Conservation (phyloP, 306 rosid genomes). For the Datisca glomerata region DNA sequence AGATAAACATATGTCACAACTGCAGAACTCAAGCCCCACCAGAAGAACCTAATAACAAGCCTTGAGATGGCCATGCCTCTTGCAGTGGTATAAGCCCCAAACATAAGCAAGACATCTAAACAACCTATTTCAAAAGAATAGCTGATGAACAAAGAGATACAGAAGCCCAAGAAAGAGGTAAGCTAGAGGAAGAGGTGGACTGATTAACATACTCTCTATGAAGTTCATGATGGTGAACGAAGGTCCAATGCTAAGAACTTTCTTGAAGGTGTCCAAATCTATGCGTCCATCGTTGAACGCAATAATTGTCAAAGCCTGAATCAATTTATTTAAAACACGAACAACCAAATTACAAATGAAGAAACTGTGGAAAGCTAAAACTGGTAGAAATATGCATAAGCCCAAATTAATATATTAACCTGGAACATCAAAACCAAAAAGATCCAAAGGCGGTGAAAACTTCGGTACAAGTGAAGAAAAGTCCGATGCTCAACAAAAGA, state of each 20-base stretch:
- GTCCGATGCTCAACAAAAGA: conserved; percentile 96
- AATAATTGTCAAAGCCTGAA: conserved; percentile 72
- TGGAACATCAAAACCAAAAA: conserved; percentile 90
- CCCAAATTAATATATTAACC: conserved; percentile 31
- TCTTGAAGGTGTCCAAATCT: conserved; percentile 56
- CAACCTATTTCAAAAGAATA: conserved; percentile 33
- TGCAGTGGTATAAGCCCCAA: conserved; percentile 86
- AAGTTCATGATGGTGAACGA: conserved; percentile 79
- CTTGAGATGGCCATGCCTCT: conserved; percentile 99
- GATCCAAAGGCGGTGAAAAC: conserved; percentile 98
- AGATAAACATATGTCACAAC: conserved; percentile 59
- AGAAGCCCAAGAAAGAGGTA: conserved; percentile 9
- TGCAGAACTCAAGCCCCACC: conserved; percentile 76
- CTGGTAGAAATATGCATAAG: conserved; percentile 11
- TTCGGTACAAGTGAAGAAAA: conserved; percentile 75
- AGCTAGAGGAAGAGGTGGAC: conserved; percentile 9
- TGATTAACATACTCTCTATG: conserved; percentile 47
- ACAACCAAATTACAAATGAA: conserved; percentile 7
- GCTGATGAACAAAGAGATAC: conserved; percentile 1
- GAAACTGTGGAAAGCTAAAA: conserved; percentile 7
- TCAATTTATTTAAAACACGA: conserved; percentile 16
- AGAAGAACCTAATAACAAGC: conserved; percentile 79
- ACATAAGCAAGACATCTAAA: conserved; percentile 84
- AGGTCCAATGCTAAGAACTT: conserved; percentile 79
- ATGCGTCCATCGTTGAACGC: conserved; percentile 53